phyloP scores from a whole-genome alignment of 2,329 filamentous ascomycete species.

The Atkinsonella texensis region DNA sequence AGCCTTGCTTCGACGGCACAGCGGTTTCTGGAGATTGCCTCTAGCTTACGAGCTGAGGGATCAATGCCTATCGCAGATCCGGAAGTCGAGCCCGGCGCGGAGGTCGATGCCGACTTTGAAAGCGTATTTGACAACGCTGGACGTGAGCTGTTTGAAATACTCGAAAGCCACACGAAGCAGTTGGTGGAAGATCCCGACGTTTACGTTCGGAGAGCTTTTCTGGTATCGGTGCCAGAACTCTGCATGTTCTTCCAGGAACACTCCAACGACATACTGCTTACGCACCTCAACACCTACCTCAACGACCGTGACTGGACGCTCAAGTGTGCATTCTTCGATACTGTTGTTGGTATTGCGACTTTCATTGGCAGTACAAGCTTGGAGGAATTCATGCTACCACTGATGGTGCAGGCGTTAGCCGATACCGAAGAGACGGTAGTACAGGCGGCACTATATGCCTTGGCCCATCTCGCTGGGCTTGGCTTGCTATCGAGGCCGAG shows the following conservation, averaged over 20 bases:
- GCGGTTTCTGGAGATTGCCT: slow-evolving; percentile 80
- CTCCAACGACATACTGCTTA: slow-evolving; percentile 90
- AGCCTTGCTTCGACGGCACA: slow-evolving; percentile 77
- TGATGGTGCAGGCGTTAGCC: slow-evolving; percentile 90
- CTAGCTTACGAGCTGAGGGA: slow-evolving; percentile 73
- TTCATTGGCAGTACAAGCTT: slow-evolving; percentile 82
- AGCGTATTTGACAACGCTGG: slow-evolving; percentile 82
- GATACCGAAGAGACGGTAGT: slow-evolving; percentile 92
- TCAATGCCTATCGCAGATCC: slow-evolving; percentile 67
- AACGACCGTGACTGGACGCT: slow-evolving; percentile 95
- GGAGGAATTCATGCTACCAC: slow-evolving; percentile 87
- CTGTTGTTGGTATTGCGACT: slow-evolving; percentile 81
- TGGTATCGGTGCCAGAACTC: slow-evolving; percentile 80
- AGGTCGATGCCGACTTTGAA: slow-evolving; percentile 60
- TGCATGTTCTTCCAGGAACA: slow-evolving; percentile 93
- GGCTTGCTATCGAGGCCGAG: slow-evolving; percentile 77
- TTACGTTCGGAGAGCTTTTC: slow-evolving; percentile 78
- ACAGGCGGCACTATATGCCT: slow-evolving; percentile 75
- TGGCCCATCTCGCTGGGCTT: slow-evolving; percentile 78
- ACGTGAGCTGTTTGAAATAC: slow-evolving; percentile 66
- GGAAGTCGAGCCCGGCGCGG: slow-evolving; percentile 61
- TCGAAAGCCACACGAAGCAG: slow-evolving; percentile 80
- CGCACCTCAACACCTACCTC: slow-evolving; percentile 91
- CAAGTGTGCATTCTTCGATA: slow-evolving; percentile 93
- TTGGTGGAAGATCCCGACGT: slow-evolving; percentile 79